Base-by-base conservation (phyloP, 176 grass and related monocot genomes). In the Hsuehochloa calcarea region DNA sequence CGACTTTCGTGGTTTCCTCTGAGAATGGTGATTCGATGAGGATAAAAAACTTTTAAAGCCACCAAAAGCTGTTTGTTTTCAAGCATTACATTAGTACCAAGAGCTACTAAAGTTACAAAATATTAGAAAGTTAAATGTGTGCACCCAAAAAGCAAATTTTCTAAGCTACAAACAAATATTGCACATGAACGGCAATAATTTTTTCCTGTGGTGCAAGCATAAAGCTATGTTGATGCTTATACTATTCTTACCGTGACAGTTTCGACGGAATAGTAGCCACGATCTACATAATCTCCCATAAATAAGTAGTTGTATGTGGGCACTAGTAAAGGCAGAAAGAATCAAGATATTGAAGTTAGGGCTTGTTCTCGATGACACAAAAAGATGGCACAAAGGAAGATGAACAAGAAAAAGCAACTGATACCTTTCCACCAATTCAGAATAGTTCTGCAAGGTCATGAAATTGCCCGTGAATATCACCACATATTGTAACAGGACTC, bases 401-500 rank as follows among this genome's bases (percentile, higher is more conserved):
- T 66, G 10, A 56, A 87, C 11, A 64, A n/a, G 25, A 73, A 74
- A 84, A 45, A 80, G 51, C 8, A 47, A 51, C 3, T 1, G 50
- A 19, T 82, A 98, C 96, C 96, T 94, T 98, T 54, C 96, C 96
- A 67, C 96, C 96, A 87, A 98, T 98, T 64, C 93, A 88, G 78
- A 98, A 98, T 47, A 98, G 86, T 81, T 98, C 96, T 26, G 91
- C 96, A 40, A 98, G 93, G 87, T 98, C 96, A 61, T 98, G 96
- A 92, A 98, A 98, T 84, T 98, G 96, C 29, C 96, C 96, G 61
- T 98, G 96, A 85, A 98, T 98, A 82, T 98, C 96, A 92, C 96
- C 96, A 62, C 96, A 98, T 68, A 98, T 94, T 81, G 93, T 98
- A 45, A 98, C 96, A 25, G 96, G 96, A 47, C 93, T 98, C 75